Base-by-base conservation (phyloP, 805 yeast genomes). In the Wickerhamiella spandovensis region DNA sequence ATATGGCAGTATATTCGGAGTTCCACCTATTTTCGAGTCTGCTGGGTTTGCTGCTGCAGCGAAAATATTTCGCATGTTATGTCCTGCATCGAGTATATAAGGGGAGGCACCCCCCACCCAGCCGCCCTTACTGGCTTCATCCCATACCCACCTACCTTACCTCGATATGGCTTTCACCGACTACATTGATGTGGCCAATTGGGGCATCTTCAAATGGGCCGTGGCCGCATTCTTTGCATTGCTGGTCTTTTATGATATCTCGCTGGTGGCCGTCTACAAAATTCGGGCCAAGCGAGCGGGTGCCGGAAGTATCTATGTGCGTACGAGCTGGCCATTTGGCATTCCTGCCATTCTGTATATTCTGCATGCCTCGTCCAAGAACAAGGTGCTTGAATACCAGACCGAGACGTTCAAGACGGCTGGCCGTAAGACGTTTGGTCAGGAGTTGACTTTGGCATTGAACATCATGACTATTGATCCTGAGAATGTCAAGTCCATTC, bases 401-500 rank as follows among this genome's bases (percentile, higher is more conserved):
- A 39, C 18, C 3, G 32, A 32, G 30, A 20, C 13, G 41, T 9
- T 35, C 15, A 6, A 21, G 7, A 12, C 7, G 42, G 24, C 10
- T 6, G 42, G 42, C 22, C 10, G 21, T 10, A n/a, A 20, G 35
- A 46, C 48, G 23, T 38, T 38, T 24, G 44, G 13, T 22, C 15
- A 18, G 37, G 44, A 46, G 25, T 37, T 24, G 5, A 10, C 23
- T 15, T 13, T 21, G 5, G 21, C 10, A 3, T 15, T 35, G 21
- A 35, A 20, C 7, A n/a, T 55, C 18, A 43, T 44, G 24, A 60
- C 64, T 21, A 43, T 39, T 9, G 63, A 61, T 17, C 64, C 66
- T 21, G 63, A 62, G 47, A 60, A 60, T 50, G 47, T 61, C 53
- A 60, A 62, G 55, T 54, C 64, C 8, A 42, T 62, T 3, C 46